phyloP scores from a whole-genome alignment of 768 basidiomycete genomes.

The Lentinula raphanica region DNA sequence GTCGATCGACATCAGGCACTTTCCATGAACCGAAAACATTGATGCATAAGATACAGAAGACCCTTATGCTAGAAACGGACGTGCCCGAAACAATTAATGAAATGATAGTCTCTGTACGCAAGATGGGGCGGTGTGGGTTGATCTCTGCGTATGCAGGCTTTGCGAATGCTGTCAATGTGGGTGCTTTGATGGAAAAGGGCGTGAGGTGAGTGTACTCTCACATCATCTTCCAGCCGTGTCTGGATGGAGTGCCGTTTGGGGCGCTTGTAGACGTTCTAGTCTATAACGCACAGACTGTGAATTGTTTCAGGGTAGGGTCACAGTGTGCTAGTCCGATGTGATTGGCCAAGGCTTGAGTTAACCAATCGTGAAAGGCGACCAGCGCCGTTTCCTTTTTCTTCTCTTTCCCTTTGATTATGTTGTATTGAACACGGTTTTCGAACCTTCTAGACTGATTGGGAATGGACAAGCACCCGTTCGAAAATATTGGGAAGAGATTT shows the following conservation, averaged over 20 bases:
- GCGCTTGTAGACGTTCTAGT: no score
- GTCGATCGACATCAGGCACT: conserved; percentile 28
- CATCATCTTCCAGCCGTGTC: neutral
- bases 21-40: conserved; percentile 70
- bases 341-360: no score
- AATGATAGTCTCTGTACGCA: conserved; percentile 42
- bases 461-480: conserved; percentile 76
- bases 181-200: conserved; percentile 76
- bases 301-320: no score
- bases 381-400: neutral
- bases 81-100: conserved; percentile 56
- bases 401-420: neutral
- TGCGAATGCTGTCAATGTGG: conserved; percentile 65
- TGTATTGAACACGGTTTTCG: neutral
- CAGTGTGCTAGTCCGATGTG: no score
- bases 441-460: conserved; percentile 45
- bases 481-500: conserved; percentile 66
- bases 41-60: conserved; percentile 62
- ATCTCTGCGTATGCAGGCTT: conserved; percentile 67
- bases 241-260: no score
- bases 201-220: conserved; percentile 28
- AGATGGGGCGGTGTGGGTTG: conserved; percentile 57
- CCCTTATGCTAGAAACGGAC: conserved; percentile 72
- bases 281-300: no score
- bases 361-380: neutral